Conservation (phyloP, 163 green algal species). For the Scenedesmus sp. region DNA sequence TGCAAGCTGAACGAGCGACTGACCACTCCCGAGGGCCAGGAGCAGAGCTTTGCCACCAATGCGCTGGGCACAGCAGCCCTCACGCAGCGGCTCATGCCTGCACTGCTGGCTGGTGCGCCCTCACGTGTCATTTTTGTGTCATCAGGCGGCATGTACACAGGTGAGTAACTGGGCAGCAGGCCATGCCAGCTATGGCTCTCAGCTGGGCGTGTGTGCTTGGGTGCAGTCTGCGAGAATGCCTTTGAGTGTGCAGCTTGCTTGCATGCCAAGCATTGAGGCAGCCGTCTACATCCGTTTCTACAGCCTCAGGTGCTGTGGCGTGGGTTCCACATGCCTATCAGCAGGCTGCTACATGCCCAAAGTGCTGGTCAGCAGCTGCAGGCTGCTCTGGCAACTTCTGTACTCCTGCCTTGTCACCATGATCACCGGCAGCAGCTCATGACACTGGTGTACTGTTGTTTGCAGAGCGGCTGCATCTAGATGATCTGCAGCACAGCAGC, state of each 20-base stretch:
- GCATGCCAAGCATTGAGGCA: not conserved
- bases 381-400: too few species aligned
- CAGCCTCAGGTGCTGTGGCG: too few species aligned
- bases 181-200: not conserved
- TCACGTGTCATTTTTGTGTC: conserved; percentile 73
- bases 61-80: conserved; percentile 70
- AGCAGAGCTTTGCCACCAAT: conserved; percentile 84
- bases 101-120: conserved; percentile 54
- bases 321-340: too few species aligned
- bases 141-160: conserved; percentile 72
- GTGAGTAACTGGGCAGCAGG: not conserved
- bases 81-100: conserved; percentile 64
- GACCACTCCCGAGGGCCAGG: conserved; percentile 69
- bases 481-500: conserved; percentile 57
- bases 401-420: not conserved
- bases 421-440: too few species aligned
- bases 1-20: conserved; percentile 66
- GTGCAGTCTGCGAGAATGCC: not conserved
- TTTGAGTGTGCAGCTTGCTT: too few species aligned
- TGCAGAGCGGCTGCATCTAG: conserved; percentile 54
- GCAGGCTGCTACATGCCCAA: too few species aligned
- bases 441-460: not conserved
- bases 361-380: too few species aligned
- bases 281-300: too few species aligned
- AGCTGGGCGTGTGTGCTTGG: too few species aligned